Percentiles rank a stretch among this genome's conserved stretches.
These are phyloP conservation scores for Kodamaea laetipori DNA, from an alignment of 805 yeast genomes.

Conservation along the genomic window DNA sequence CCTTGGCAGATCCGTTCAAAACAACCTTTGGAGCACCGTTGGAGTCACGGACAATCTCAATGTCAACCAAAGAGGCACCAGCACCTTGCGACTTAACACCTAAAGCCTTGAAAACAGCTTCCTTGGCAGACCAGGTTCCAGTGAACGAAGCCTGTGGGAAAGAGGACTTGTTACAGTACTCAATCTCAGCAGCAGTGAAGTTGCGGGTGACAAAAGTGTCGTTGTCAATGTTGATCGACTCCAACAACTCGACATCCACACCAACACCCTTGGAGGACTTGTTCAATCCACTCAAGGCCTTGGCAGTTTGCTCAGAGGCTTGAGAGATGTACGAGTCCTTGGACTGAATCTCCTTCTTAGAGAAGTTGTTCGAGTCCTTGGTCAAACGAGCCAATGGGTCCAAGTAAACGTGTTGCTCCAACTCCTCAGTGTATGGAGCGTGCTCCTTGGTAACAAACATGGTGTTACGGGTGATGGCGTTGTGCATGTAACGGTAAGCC, in stretches of 20 bases:
- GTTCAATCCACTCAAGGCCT: conserved; percentile 59
- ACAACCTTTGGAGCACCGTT: conserved; percentile 83
- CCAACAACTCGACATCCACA: conserved; percentile 91
- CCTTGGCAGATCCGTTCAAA: conserved; percentile 74
- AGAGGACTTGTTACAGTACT: conserved; percentile 74
- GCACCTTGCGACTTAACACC: conserved; percentile 90
- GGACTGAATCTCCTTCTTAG: conserved; percentile 53
- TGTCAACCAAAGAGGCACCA: conserved; percentile 90
- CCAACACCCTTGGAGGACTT: conserved; percentile 76
- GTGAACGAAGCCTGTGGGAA: conserved; percentile 87
- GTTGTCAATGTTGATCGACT: conserved; percentile 80
- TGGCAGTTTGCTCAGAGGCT: conserved; percentile 61
- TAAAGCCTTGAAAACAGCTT: conserved; percentile 95
- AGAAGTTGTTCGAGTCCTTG: conserved; percentile 48
- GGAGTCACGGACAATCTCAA: conserved; percentile 74
- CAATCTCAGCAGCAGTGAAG: conserved; percentile 79
- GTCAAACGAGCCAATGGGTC: conserved; percentile 89
- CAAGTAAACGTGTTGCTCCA: conserved; percentile 88
- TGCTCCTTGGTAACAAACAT: conserved; percentile 91
- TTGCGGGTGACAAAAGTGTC: conserved; percentile 90
- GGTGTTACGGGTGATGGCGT: conserved; percentile 86
- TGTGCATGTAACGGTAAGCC: conserved; percentile 94
- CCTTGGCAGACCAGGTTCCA: conserved; percentile 99
- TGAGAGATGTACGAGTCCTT: conserved; percentile 44
- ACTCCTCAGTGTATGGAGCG: conserved; percentile 88